These are phyloP conservation scores for Kodamaea neixiangensis DNA, from an alignment of 805 yeast species.

Conservation along the genomic window DNA sequence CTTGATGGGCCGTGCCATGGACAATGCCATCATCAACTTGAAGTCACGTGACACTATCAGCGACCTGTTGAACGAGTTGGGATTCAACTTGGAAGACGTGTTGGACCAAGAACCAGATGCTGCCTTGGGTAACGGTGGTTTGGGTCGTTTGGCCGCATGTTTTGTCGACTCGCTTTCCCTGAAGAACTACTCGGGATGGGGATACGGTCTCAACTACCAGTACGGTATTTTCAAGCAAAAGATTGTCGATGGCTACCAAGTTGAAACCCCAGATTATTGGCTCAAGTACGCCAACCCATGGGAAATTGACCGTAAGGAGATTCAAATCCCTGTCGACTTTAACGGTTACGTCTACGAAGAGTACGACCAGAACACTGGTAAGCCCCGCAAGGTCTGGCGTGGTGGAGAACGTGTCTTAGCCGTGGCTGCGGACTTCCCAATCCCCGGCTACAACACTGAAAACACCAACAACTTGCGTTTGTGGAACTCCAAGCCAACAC, in stretches of 20 bases:
- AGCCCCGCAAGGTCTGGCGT: constrained; percentile 66
- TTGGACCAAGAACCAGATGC: constrained; percentile 90
- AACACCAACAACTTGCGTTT: constrained; percentile 87
- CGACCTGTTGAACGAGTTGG: constrained; percentile 58
- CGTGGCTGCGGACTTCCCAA: constrained; percentile 87
- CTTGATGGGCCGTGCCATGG: constrained; percentile 93
- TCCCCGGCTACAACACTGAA: constrained; percentile 82
- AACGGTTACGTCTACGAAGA: constrained; percentile 75
- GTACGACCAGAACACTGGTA: constrained; percentile 54
- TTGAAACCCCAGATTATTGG: constrained; percentile 95
- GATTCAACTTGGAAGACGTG: constrained; percentile 85
- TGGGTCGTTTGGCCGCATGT: constrained; percentile 94
- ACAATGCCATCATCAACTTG: constrained; percentile 86
- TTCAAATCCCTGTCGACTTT: constrained; percentile 86
- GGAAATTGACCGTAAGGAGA: constrained; percentile 87
- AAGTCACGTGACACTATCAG: constrained; percentile 61
- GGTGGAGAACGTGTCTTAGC: constrained; percentile 92
- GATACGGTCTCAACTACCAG: constrained; percentile 90
- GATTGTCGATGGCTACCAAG: constrained; percentile 89
- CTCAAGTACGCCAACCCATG: constrained; percentile 85
- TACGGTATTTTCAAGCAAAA: constrained; percentile 92
- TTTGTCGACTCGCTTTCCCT: constrained; percentile 87
- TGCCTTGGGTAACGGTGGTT: constrained; percentile 92
- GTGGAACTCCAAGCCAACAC: constrained; percentile 89
- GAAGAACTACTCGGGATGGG: constrained; percentile 92